Conservation (phyloP, 192 early-diverging fungal species). For the Gonapodya sp. region DNA sequence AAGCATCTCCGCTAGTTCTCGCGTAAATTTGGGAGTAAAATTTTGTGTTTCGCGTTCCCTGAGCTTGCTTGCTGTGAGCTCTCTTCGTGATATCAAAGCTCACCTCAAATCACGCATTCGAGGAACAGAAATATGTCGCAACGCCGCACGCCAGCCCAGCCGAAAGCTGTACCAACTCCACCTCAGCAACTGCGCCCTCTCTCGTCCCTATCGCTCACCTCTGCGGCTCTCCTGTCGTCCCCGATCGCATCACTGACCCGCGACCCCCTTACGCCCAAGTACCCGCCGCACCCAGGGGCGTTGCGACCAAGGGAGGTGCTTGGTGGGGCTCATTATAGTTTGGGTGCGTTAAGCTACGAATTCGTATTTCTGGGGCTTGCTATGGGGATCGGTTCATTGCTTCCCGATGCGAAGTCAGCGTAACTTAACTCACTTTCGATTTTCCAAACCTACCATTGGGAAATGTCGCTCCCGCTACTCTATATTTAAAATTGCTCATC, state of each 20-base stretch:
- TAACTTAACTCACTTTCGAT: not conserved
- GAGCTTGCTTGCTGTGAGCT: no score
- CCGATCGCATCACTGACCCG: not conserved
- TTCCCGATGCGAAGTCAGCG: not conserved
- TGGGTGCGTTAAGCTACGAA: not conserved
- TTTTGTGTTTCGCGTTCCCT: no score
- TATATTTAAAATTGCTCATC: not conserved
- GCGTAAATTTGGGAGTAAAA: no score
- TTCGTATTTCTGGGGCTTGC: not conserved
- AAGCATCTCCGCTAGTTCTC: no score
- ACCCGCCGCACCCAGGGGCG: not conserved
- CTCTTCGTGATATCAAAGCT: no score
- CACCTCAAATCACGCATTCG: no score
- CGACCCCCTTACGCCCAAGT: conserved; percentile 7
- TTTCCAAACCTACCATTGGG: not conserved
- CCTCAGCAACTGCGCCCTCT: not conserved
- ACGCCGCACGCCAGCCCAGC: no score
- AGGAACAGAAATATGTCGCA: no score
- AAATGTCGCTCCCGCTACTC: not conserved
- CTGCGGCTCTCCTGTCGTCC: not conserved
- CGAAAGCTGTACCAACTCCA: no score
- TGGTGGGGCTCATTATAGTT: not conserved
- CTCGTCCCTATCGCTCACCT: not conserved
- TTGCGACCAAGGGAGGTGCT: not conserved
- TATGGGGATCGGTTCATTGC: not conserved